Base-by-base conservation (phyloP, 306 rosid species). In the Dryas drummondii region DNA sequence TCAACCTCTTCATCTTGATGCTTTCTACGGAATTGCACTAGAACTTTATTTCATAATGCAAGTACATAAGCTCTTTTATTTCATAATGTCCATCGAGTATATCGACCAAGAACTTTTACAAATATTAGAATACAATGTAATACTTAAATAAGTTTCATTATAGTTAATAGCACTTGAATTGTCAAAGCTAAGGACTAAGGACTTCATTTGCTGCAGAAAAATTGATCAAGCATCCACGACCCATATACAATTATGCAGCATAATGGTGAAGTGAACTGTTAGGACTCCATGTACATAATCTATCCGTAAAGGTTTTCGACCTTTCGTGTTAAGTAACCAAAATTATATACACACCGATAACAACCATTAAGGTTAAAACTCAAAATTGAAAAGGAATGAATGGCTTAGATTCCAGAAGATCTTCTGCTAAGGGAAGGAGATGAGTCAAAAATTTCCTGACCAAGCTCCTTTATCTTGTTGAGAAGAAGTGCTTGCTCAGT, bases 401-500 rank as follows among this genome's bases (percentile, higher is more conserved):
- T 4, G 32, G 71, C 14, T 90, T 81, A 85, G 47, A 44, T 76
- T 77, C 72, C 73, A 9, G 82, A 87, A 52, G 69, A 75, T 76
- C 80, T 79, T 74, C 91, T 76, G 82, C 88, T 85, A 0, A 73
- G 4, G 48, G 90, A 70, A 78, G 93, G 90, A 73, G 98, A 86
- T 51, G 90, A 78, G 73, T 83, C 65, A 5, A 87, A 67, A 40
- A 92, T 87, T 85, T 96, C 98, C 59, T 80, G 86, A 61, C 94
- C 99, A 52, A 96, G 88, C 79, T 88, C 97, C 85, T 81, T 89
- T 70, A 92, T 78, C 85, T 92, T 96, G 87, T 86, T 85, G 16
- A 96, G 85, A 45, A 96, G 98, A 65, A 96, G 96, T 84, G 63
- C 79, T 74, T 92, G 99, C 77, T 92, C 99, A 4, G 89, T 96